Evolutionary conservation across 352 stramenopile species (phyloP), one percentile per base, ranked within the genome.

Genomic region (Pilasporangium apinafurcum): DNA sequence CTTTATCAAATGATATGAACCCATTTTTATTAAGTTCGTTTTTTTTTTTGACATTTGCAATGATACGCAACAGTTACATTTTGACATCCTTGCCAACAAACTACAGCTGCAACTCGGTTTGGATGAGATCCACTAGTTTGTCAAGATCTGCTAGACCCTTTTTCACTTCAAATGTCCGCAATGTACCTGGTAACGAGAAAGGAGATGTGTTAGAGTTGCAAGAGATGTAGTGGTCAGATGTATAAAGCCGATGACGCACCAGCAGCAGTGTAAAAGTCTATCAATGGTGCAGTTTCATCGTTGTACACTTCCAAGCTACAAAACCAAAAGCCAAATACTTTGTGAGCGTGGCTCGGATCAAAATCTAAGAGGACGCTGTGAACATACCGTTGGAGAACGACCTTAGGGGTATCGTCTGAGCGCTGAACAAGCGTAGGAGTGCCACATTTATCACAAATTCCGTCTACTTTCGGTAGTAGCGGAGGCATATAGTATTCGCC

Each of bases 401-500:
- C 84, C 22, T 94, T 70, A 1, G 77, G 65, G 0, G 54, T 76
- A 48, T 96, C 86, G 51, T 96, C 85, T 4, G 61, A 62, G 43
- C 86, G 85, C 45, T 91, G 78, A 26, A 92, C 68, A 13, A 96
- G 77, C 33, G 77, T 70, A 12, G 58, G 32, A 25, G 68, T 59
- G 44, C 85, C 83, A 44, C 86, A 95, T 16, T 68, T 69, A 60
- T 94, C 86, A 36, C 81, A 91, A 13, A 89, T 59, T 17, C 75
- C 77, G 10, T 83, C 68, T 4, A 82, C 75, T 58, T 93, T 89
- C n/a, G 86, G 86, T 7, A 95, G 66, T 44, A 96, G 54, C 21
- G 85, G 82, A 7, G 86, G 86, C 86, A 96, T 96, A 44, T 93
- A 65, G 54, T 94, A 93, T 56, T 88, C 81, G 48, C 80, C 82